Base-by-base conservation (phyloP, 495 filamentous ascomycete species). In the Pyrenula massariospora region DNA sequence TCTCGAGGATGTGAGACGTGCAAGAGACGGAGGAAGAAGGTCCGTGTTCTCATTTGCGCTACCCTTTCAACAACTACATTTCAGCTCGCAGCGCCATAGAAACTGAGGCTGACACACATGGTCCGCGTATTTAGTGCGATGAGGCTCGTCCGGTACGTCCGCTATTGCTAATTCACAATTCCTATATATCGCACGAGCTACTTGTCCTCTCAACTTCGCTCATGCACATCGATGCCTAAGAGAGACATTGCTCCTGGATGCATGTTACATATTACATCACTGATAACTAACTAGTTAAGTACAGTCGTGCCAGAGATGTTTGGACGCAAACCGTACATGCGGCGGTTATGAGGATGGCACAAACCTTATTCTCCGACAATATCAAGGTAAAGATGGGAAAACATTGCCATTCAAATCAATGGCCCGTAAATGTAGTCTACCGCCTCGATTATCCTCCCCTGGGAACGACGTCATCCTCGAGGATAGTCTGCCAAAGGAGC, bases 1-100 rank as follows among this genome's bases (percentile, higher is more conserved):
- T 70, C 68, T 8, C 59, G 60, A 51, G 68, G 65, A 12, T 70
- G 68, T 55, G 56, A 60, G 8, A 63, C 66, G 48, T 70, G 66
- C 57, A 68, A 64, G 54, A 49, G 57, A 24, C 59, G 68, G 11
- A 58, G 66, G 53, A 70, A 70, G 56, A 68, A 68, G 66, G 66
- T 67, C 22, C n/a, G 57, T 58, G 36, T 22, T 52, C 22, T 50
- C 24, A 3, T 12, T 12, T 12, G 24, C 12, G 19, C 11, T 12
- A 11, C 24, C 24, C 12, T 49, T 8, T 53, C 19, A 2, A 12
- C 3, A 1, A 36, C 22, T 53, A 0, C 25, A 24, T 20, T 50
- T 19, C 23, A 19, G 12, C 36, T 54, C 5, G 25, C n/a, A n/a
- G n/a, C n/a, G n/a, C n/a, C n/a, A n/a, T n/a, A n/a, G n/a, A n/a